Evolutionary conservation across 2,329 filamentous ascomycete genomes (phyloP).

Genomic region (Verruconis gallopava): DNA sequence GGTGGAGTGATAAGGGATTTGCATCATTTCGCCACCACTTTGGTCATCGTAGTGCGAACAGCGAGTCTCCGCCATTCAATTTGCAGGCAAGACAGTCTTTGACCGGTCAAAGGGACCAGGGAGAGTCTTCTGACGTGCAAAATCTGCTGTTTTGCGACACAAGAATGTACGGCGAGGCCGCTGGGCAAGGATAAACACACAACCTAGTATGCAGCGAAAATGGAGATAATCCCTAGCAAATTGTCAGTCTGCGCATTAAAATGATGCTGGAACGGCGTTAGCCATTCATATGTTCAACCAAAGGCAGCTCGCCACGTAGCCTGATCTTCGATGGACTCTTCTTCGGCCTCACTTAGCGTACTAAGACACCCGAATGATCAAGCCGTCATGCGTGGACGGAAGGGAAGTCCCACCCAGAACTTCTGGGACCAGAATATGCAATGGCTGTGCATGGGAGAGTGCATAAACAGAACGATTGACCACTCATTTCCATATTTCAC

Average conservation of each 20-base stretch:
- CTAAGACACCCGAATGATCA: conserved; percentile 29
- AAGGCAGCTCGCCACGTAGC: conserved; percentile 38
- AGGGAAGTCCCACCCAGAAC: conserved; percentile 31
- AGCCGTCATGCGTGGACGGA: conserved; percentile 31
- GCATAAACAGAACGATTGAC: no score
- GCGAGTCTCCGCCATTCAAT: not conserved
- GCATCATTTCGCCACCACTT: conserved; percentile 4
- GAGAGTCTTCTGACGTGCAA: not conserved
- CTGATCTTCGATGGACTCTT: conserved; percentile 36
- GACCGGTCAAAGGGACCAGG: not conserved
- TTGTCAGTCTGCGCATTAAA: conserved; percentile 3
- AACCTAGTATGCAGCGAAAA: not conserved
- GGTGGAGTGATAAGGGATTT: not conserved
- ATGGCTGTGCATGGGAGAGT: no score
- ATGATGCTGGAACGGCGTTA: conserved; percentile 4
- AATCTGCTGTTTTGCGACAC: not conserved
- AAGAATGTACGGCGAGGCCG: not conserved
- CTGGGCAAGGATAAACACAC: not conserved
- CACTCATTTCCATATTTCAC: conserved; percentile 13
- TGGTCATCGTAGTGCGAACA: not conserved
- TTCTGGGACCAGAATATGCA: conserved; percentile 29
- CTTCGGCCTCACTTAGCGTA: conserved; percentile 35
- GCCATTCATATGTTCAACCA: conserved; percentile 23
- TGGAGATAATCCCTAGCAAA: not conserved
- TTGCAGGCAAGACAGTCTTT: not conserved